Conservation (phyloP, 2,329 filamentous ascomycete species). For the Aspergillus chevalieri region DNA sequence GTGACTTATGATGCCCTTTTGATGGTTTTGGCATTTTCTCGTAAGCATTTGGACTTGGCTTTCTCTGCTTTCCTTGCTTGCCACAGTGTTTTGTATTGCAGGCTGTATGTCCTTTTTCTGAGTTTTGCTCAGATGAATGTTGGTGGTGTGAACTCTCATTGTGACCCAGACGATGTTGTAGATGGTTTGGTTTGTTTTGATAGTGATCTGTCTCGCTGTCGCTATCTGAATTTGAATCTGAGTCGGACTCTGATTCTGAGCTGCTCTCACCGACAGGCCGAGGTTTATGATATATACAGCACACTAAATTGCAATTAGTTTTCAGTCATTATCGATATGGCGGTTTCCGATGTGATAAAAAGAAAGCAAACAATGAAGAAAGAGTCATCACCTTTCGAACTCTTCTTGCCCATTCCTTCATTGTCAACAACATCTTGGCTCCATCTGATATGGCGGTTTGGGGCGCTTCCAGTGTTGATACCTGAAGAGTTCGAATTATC, state of each 20-base stretch:
- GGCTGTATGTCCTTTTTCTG: conserved; percentile 6
- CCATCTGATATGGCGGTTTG: conserved; percentile 72
- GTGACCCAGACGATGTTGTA: conserved; percentile 7
- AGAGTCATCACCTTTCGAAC: conserved; percentile 69
- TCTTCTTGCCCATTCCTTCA: conserved; percentile 88
- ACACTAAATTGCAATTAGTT: conserved; percentile 57
- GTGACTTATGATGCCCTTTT: conserved; percentile 11
- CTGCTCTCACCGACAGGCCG: conserved; percentile 77
- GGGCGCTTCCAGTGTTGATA: conserved; percentile 17
- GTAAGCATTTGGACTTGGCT: conserved; percentile 42
- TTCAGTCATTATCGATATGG: background rate
- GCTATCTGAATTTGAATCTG: conserved; percentile 49
- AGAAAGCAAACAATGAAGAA: background rate
- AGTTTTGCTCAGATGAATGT: conserved; percentile 13
- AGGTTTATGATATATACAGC: conserved; percentile 94
- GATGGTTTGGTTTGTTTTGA: conserved; percentile 18
- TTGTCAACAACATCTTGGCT: conserved; percentile 91
- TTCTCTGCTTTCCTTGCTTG: conserved; percentile 25
- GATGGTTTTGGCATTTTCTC: conserved; percentile 38
- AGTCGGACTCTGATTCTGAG: conserved; percentile 46
- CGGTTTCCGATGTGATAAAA: background rate
- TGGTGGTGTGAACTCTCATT: background rate
- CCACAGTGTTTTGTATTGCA: conserved; percentile 13
- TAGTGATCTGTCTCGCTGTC: conserved; percentile 29
- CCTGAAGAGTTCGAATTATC: conserved; percentile 6